phyloP scores from a whole-genome alignment of 2,329 filamentous ascomycete species.

The Cercospora sesami region DNA sequence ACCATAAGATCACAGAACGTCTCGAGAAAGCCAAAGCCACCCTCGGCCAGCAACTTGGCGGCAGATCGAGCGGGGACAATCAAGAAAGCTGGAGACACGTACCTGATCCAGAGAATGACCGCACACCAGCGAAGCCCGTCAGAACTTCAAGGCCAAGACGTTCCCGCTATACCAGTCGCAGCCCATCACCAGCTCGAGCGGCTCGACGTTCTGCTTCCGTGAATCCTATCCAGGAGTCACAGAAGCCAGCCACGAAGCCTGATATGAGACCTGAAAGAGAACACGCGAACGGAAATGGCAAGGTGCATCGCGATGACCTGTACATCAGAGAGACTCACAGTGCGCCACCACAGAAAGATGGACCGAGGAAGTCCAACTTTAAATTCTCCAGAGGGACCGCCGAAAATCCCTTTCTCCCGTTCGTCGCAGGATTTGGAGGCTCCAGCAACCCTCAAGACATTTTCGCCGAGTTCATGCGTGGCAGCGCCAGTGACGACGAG shows the following conservation, averaged over 20 bases:
- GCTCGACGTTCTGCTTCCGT: background rate
- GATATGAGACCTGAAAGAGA: background rate
- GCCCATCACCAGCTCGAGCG: background rate
- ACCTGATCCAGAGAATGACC: background rate
- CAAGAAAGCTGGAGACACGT: background rate
- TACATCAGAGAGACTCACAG: too few species aligned
- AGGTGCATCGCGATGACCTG: too few species aligned
- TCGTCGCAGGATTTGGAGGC: too few species aligned
- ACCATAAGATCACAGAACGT: background rate
- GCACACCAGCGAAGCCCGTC: background rate
- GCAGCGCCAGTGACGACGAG: too few species aligned
- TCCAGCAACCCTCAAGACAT: background rate
- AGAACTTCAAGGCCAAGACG: background rate
- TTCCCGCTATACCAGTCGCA: background rate
- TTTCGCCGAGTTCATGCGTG: background rate
- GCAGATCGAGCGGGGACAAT: background rate
- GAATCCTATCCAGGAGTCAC: background rate
- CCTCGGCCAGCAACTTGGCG: background rate
- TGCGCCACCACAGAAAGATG: too few species aligned
- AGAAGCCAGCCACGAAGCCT: background rate
- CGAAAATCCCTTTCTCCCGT: too few species aligned
- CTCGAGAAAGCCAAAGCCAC: background rate
- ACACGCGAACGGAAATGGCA: too few species aligned
- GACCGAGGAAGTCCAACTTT: too few species aligned
- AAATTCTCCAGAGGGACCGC: too few species aligned